Evolutionary conservation across 176 grass and related monocot species (phyloP).

Genomic region (Stipa capillata): DNA sequence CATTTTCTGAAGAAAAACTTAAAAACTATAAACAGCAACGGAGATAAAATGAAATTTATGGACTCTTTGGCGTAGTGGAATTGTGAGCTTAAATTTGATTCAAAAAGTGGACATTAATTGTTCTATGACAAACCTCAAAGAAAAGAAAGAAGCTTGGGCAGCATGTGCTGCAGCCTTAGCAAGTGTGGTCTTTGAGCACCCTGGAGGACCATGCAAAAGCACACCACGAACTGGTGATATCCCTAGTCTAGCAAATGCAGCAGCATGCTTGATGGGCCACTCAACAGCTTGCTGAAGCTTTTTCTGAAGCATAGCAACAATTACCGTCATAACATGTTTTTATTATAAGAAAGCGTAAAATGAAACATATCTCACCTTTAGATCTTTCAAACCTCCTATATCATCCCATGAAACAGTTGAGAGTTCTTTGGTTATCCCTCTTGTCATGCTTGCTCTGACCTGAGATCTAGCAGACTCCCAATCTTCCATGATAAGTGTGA

Average conservation of each 20-base stretch:
- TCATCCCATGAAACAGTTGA: constrained; percentile 64
- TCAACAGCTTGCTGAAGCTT: constrained; percentile 67
- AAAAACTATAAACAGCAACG: neutral
- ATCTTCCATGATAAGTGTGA: constrained; percentile 48
- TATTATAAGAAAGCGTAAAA: neutral
- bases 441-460: too few relatives aligned
- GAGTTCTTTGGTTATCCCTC: constrained; percentile 65
- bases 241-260: too few relatives aligned
- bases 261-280: too few relatives aligned
- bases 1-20: neutral
- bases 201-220: constrained; percentile 70
- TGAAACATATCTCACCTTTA: too few relatives aligned
- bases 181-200: constrained; percentile 78
- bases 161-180: constrained; percentile 84
- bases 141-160: constrained; percentile 93
- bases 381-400: too few relatives aligned
- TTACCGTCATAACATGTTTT: constrained; percentile 21
- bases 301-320: too few relatives aligned
- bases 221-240: too few relatives aligned
- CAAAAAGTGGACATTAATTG: neutral
- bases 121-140: constrained; percentile 48
- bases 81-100: neutral
- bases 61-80: neutral
- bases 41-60: neutral
- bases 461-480: too few relatives aligned